These are phyloP conservation scores for Carex littledalei DNA, from an alignment of 176 grass and related monocot genomes.

Conservation along the genomic window DNA sequence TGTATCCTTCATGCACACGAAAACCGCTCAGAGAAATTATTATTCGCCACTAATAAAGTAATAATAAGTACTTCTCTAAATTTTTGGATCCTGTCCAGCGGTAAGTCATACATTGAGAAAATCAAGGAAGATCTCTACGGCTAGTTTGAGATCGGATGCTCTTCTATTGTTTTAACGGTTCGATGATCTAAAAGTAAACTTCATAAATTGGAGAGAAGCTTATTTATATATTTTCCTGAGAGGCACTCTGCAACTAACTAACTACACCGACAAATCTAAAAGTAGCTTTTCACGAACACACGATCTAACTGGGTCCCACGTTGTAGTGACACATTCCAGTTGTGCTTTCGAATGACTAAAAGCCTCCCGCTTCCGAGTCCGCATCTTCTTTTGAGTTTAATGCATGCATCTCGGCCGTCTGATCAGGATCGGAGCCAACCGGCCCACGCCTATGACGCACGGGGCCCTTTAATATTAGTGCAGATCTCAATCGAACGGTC, in stretches of 20 bases:
- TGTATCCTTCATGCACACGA: background rate
- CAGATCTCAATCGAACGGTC: no score
- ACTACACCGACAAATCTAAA: constrained; percentile 5
- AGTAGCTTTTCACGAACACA: background rate
- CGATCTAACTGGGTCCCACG: background rate
- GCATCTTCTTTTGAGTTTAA: no score
- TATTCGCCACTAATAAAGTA: background rate
- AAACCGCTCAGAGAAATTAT: background rate
- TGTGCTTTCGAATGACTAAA: background rate
- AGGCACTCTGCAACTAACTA: background rate
- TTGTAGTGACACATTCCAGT: constrained; percentile 8
- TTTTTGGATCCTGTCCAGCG: background rate
- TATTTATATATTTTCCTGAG: background rate
- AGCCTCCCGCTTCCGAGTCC: background rate
- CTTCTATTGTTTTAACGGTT: background rate
- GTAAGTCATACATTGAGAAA: background rate
- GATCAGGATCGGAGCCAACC: no score
- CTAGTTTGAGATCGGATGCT: background rate
- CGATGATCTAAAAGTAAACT: background rate
- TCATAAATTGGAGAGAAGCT: background rate
- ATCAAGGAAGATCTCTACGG: background rate
- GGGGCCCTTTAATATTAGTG: no score
- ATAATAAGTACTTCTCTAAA: background rate
- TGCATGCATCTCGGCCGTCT: no score
- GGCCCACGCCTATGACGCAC: no score